phyloP scores from a whole-genome alignment of 805 yeast species.

The Phaffomyces opuntiae region DNA sequence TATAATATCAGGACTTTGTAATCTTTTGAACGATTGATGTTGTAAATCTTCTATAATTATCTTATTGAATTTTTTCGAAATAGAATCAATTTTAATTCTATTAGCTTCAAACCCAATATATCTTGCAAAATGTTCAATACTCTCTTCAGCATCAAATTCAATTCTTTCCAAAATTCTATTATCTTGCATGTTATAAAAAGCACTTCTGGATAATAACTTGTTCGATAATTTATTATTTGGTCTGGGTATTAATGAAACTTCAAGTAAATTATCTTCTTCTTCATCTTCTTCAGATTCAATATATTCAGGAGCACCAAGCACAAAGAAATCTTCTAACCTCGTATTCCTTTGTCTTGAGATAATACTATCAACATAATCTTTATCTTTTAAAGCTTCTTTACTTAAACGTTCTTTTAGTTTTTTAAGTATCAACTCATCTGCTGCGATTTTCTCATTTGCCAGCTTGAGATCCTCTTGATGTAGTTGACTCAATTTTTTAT shows the following conservation, averaged over 20 bases:
- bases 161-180: not conserved
- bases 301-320: conserved; percentile 4
- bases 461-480: conserved; percentile 4
- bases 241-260: not conserved
- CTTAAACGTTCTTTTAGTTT: not conserved
- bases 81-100: not conserved
- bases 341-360: not conserved
- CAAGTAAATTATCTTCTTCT: not conserved
- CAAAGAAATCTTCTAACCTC: conserved; percentile 8
- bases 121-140: conserved; percentile 1
- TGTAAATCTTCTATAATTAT: conserved; percentile 1
- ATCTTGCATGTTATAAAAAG: conserved; percentile 9
- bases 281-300: not conserved
- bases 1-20: conserved; percentile 2
- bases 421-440: not conserved
- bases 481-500: not conserved
- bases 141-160: not conserved
- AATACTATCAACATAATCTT: conserved; percentile 5
- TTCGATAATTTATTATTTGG: too few relatives aligned
- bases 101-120: conserved; percentile 4
- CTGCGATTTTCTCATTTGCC: conserved; percentile 1
- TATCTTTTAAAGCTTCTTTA: conserved; percentile 3
- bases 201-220: not conserved
- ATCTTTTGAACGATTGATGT: conserved; percentile 2
- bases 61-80: not conserved